phyloP scores from a whole-genome alignment of 352 stramenopile genomes.

The Globisporangium cystogenes region DNA sequence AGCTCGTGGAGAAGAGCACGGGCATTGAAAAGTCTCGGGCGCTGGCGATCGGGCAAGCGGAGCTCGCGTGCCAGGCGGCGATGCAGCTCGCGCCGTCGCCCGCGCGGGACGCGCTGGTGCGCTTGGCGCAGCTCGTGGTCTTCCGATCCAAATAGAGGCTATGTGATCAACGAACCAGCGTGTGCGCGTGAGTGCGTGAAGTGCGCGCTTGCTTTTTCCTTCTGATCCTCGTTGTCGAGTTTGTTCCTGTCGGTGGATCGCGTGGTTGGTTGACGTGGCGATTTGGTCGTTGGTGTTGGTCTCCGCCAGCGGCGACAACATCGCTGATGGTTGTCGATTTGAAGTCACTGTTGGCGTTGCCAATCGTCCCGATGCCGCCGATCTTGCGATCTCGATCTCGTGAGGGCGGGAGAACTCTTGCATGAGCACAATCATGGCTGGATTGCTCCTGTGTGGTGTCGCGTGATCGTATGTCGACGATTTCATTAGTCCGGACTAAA shows the following conservation, averaged over 20 bases:
- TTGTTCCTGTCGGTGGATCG: not conserved
- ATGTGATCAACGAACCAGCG: constrained; percentile 1
- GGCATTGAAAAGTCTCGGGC: constrained; percentile 92
- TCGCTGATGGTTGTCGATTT: too few relatives aligned
- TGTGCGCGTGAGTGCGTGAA: not conserved
- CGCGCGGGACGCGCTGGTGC: constrained; percentile 80
- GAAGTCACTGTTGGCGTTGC: too few relatives aligned
- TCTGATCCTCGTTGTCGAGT: not conserved
- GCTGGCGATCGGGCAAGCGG: constrained; percentile 94
- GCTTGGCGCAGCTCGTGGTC: constrained; percentile 85
- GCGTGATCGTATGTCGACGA: too few relatives aligned
- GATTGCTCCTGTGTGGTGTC: too few relatives aligned
- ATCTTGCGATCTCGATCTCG: too few relatives aligned
- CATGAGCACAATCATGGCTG: too few relatives aligned
- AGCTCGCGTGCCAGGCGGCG: constrained; percentile 92
- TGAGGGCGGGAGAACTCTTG: too few relatives aligned
- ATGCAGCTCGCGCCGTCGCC: constrained; percentile 84
- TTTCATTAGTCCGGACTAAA: too few relatives aligned
- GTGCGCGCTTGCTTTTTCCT: not conserved
- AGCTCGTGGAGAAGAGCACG: constrained; percentile 88
- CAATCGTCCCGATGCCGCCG: too few relatives aligned
- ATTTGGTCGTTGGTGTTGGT: too few relatives aligned
- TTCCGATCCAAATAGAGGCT: constrained; percentile 82
- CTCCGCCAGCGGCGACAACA: too few relatives aligned
- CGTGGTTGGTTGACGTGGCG: too few relatives aligned